Conservation (phyloP, 371 early-diverging fungal species). For the Globomyces sp. region DNA sequence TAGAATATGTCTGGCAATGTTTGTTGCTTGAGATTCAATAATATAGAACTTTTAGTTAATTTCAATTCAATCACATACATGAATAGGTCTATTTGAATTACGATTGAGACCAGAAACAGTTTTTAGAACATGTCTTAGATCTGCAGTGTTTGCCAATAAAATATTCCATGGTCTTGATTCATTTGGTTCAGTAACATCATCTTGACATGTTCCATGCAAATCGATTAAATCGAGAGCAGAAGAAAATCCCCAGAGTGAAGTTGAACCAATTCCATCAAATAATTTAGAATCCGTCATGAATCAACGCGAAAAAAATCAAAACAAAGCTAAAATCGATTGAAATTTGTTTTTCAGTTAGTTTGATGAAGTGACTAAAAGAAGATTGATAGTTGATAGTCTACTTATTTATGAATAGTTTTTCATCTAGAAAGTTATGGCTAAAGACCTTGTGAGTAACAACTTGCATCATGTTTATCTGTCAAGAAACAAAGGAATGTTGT, state of each 20-base stretch:
- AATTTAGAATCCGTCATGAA: neutral
- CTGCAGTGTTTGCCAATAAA: slow-evolving; percentile 38
- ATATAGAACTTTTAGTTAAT: slow-evolving; percentile 39
- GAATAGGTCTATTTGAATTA: slow-evolving; percentile 11
- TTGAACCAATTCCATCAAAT: slow-evolving; percentile 5
- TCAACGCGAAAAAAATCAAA: too few relatives aligned
- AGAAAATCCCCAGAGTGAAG: slow-evolving; percentile 35
- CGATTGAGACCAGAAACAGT: slow-evolving; percentile 32
- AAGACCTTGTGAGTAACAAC: too few relatives aligned
- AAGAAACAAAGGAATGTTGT: too few relatives aligned
- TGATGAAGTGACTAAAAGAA: too few relatives aligned
- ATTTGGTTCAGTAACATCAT: neutral
- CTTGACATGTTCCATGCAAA: slow-evolving; percentile 4
- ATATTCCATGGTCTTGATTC: slow-evolving; percentile 27
- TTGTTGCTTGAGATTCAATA: slow-evolving; percentile 42
- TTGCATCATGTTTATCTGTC: too few relatives aligned
- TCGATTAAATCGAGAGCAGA: slow-evolving; percentile 38
- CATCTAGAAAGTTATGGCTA: too few relatives aligned
- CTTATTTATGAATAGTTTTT: too few relatives aligned
- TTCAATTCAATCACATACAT: slow-evolving; percentile 19
- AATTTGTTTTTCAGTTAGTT: too few relatives aligned
- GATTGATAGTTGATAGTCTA: too few relatives aligned
- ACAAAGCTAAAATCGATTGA: too few relatives aligned
- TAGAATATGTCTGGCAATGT: slow-evolving; percentile 41
- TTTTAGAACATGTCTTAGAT: slow-evolving; percentile 41